These are phyloP conservation scores for Arabis hirsuta DNA, from an alignment of 345 rosid genomes.

Conservation along the genomic window DNA sequence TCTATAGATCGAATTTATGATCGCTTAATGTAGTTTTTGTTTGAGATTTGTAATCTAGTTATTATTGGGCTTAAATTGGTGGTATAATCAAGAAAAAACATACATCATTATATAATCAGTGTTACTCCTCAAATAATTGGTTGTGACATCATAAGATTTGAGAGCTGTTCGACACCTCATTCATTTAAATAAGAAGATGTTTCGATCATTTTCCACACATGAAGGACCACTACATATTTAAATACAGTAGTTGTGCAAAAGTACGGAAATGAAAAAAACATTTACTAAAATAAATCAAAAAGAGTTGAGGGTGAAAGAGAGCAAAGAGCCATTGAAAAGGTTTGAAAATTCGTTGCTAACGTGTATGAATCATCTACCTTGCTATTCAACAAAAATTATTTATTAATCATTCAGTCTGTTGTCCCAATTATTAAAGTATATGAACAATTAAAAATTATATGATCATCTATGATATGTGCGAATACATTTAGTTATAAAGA, in stretches of 20 bases:
- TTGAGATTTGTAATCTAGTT: background rate
- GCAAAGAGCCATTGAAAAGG: constrained; percentile 11
- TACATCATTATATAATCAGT: background rate
- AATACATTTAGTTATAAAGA: too few species aligned
- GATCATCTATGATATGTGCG: too few species aligned
- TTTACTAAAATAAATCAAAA: background rate
- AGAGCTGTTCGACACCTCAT: constrained; percentile 28
- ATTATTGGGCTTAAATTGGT: background rate
- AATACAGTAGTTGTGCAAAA: constrained; percentile 3
- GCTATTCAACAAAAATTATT: background rate
- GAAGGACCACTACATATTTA: constrained; percentile 31
- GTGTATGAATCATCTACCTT: constrained; percentile 21
- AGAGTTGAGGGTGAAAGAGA: background rate
- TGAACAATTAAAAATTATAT: background rate
- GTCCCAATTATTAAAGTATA: constrained; percentile 26
- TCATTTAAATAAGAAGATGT: background rate
- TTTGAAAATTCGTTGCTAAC: constrained; percentile 25
- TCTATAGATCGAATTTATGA: background rate
- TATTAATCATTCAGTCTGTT: background rate
- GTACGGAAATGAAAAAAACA: background rate
- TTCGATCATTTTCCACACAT: constrained; percentile 9
- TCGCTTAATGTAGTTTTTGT: background rate
- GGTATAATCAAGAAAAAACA: background rate
- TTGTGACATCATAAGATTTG: constrained; percentile 17
- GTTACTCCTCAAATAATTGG: constrained; percentile 13